Percentiles rank a stretch among this genome's conserved stretches.
Evolutionary conservation across 208 protist genomes (phyloP).

Genomic region (Crithidia expoeki): DNA sequence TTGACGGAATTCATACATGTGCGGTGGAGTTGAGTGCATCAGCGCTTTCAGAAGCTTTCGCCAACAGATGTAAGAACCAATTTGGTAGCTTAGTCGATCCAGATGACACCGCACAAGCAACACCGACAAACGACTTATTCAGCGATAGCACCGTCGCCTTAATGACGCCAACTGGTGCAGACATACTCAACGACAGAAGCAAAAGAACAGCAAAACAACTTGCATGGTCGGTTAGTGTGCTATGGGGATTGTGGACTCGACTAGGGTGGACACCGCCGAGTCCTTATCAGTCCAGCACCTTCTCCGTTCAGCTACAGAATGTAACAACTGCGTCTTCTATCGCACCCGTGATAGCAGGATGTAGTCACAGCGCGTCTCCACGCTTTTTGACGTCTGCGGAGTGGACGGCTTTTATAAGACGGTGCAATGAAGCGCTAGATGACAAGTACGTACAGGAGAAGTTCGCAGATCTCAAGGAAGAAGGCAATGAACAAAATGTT

Average conservation of each 20-base stretch:
- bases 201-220: background rate
- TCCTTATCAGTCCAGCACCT: background rate
- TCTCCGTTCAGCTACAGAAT: slow-evolving; percentile 5
- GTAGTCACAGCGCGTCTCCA: background rate
- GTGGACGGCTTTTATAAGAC: slow-evolving; percentile 1
- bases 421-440: background rate
- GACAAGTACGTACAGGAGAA: background rate
- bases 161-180: background rate
- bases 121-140: slow-evolving; percentile 3
- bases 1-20: background rate
- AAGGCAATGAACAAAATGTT: background rate
- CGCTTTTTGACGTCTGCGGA: background rate
- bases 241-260: slow-evolving; percentile 30
- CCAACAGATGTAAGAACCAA: background rate
- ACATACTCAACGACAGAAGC: background rate
- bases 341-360: background rate
- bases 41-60: background rate
- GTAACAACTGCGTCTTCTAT: background rate
- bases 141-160: background rate
- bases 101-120: background rate
- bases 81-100: background rate
- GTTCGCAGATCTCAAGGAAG: background rate
- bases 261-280: slow-evolving; percentile 31
- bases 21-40: background rate
- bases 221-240: slow-evolving; percentile 14